These are phyloP conservation scores for Kodamaea restingae DNA, from an alignment of 805 yeast species.

Conservation along the genomic window DNA sequence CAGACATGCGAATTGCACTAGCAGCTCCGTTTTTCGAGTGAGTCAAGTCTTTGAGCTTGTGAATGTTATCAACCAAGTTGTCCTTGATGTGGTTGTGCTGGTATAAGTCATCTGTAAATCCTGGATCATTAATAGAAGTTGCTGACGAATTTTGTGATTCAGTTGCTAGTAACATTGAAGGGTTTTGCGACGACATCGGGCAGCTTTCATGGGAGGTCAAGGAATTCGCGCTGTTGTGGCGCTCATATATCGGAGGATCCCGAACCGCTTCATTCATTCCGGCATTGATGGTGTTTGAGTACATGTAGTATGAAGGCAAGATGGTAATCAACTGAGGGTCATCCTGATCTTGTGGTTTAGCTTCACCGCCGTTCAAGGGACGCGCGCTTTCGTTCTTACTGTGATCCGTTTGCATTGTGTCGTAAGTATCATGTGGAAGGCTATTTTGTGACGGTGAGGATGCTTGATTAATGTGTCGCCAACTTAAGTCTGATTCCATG, in stretches of 20 bases:
- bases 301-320: slow-evolving; percentile 39
- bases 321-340: slow-evolving; percentile 15
- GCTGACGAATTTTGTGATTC: not conserved
- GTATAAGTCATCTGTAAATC: not conserved
- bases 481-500: too few relatives aligned
- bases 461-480: too few relatives aligned
- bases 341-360: not conserved
- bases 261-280: slow-evolving; percentile 2
- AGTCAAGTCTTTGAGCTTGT: slow-evolving; percentile 29
- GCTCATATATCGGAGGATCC: slow-evolving; percentile 21
- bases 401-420: too few relatives aligned
- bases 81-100: slow-evolving; percentile 19
- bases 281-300: slow-evolving; percentile 16
- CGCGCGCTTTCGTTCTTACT: too few relatives aligned
- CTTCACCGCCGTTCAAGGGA: too few relatives aligned
- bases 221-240: slow-evolving; percentile 1
- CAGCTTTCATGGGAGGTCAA: slow-evolving; percentile 2
- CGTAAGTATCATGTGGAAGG: too few relatives aligned
- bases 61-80: slow-evolving; percentile 36
- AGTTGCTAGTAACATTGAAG: not conserved
- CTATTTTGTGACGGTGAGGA: too few relatives aligned
- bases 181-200: slow-evolving; percentile 2
- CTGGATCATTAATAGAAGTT: not conserved
- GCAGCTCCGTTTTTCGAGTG: slow-evolving; percentile 26
- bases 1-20: slow-evolving; percentile 23